A percentile compares a stretch with the other conserved stretches of the same genome.
Evolutionary conservation across 495 filamentous ascomycete species (phyloP).

Genomic region (Penicillium coffeae): DNA sequence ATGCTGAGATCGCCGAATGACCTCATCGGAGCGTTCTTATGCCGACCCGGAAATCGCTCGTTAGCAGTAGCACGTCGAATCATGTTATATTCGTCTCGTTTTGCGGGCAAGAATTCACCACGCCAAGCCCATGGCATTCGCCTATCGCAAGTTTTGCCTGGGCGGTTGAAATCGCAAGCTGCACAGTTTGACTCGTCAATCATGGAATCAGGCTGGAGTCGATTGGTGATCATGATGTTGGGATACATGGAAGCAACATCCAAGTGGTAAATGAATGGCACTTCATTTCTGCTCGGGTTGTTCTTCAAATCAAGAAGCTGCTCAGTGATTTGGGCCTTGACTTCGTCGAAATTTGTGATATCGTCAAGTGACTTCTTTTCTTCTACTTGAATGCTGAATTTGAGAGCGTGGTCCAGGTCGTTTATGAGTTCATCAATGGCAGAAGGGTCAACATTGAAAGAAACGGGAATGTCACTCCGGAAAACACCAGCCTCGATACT

Average conservation of each 20-base stretch:
- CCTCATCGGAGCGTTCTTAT: constrained; percentile 63
- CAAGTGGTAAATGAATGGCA: constrained; percentile 93
- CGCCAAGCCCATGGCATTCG: constrained; percentile 96
- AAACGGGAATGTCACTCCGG: constrained; percentile 87
- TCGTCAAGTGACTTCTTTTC: constrained; percentile 93
- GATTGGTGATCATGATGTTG: constrained; percentile 99
- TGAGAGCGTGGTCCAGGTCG: constrained; percentile 86
- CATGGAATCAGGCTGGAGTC: constrained; percentile 96
- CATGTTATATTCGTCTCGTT: constrained; percentile 99
- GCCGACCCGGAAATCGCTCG: constrained; percentile 78
- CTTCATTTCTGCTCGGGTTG: constrained; percentile 75
- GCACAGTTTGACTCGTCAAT: constrained; percentile 94
- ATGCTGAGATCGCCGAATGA: constrained; percentile 74
- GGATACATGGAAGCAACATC: constrained; percentile 99
- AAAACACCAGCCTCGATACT: constrained; percentile 99
- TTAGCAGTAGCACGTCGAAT: constrained; percentile 90
- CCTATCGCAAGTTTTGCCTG: constrained; percentile 95
- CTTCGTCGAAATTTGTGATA: constrained; percentile 87
- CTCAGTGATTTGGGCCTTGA: constrained; percentile 77
- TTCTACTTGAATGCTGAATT: constrained; percentile 89
- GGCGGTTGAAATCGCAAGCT: constrained; percentile 96
- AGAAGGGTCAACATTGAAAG: constrained; percentile 80
- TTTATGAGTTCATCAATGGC: constrained; percentile 84
- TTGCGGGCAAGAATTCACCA: constrained; percentile 94
- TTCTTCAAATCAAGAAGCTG: constrained; percentile 70